These are phyloP conservation scores for Sporothrix humicola DNA, from an alignment of 2,329 filamentous ascomycete species.

Conservation along the genomic window DNA sequence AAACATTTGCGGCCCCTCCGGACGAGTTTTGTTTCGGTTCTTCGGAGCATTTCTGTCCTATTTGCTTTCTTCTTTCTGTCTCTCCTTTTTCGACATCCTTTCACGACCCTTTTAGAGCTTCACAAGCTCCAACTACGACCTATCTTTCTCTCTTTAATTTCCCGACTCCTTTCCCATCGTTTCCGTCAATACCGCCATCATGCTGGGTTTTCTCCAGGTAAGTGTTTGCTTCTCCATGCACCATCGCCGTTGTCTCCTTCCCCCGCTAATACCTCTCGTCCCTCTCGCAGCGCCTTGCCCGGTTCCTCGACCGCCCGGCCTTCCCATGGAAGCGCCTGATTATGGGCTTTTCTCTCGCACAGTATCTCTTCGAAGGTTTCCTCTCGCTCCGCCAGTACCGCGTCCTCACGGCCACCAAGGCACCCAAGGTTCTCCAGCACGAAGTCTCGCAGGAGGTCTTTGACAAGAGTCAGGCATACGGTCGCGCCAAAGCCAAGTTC, in stretches of 20 bases:
- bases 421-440: slow-evolving; percentile 84
- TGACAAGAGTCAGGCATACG: slow-evolving; percentile 95
- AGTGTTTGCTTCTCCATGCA: background rate
- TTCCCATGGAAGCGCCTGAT: slow-evolving; percentile 99
- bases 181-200: slow-evolving; percentile 37
- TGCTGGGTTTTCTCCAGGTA: slow-evolving; percentile 56
- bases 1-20: slow-evolving; percentile 2
- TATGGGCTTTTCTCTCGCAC: slow-evolving; percentile 88
- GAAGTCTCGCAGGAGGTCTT: slow-evolving; percentile 90
- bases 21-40: slow-evolving; percentile 3
- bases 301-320: slow-evolving; percentile 84
- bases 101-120: background rate
- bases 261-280: background rate
- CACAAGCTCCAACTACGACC: background rate
- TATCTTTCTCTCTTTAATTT: background rate
- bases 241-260: background rate
- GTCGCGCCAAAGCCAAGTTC: slow-evolving; percentile 93
- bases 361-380: slow-evolving; percentile 89
- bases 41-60: background rate
- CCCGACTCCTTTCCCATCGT: slow-evolving; percentile 4
- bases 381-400: slow-evolving; percentile 89
- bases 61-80: background rate
- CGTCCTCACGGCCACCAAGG: slow-evolving; percentile 77
- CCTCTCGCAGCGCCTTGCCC: slow-evolving; percentile 70
- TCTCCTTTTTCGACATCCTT: background rate